Evolutionary conservation across 78 protist species (phyloP).

Genomic region (Dictyostelium capitatum): DNA sequence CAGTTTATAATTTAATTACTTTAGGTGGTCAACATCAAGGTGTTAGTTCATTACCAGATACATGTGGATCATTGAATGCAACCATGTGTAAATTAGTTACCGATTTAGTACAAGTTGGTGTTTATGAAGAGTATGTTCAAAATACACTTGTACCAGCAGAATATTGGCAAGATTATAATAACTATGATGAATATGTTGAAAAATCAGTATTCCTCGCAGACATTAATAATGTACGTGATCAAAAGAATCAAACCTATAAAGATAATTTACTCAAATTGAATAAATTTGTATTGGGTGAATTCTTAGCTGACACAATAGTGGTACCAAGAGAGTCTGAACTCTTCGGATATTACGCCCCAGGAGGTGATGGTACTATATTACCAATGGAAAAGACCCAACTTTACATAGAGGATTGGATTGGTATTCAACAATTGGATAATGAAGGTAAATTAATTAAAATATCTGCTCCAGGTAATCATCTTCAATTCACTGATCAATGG

Average conservation of each 20-base stretch:
- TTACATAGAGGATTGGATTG: conserved; percentile 84
- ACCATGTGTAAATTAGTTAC: conserved; percentile 46
- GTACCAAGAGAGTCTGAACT: conserved; percentile 81
- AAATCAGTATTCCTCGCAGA: conserved; percentile 80
- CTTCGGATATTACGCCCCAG: conserved; percentile 44
- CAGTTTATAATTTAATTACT: conserved; percentile 83
- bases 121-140: conserved; percentile 68
- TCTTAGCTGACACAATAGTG: conserved; percentile 85
- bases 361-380: neutral
- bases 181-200: conserved; percentile 40
- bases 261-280: conserved; percentile 57
- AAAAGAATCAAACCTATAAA: conserved; percentile 83
- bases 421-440: conserved; percentile 57
- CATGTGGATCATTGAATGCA: conserved; percentile 29
- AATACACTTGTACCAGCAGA: conserved; percentile 81
- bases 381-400: conserved; percentile 76
- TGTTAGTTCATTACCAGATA: conserved; percentile 69
- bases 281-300: conserved; percentile 78
- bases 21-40: conserved; percentile 93
- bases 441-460: conserved; percentile 47
- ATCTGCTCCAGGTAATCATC: conserved; percentile 67
- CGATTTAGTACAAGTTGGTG: conserved; percentile 55
- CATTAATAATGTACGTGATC: conserved; percentile 72
- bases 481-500: conserved; percentile 85
- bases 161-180: conserved; percentile 84